Conservation (phyloP, 2,329 filamentous ascomycete genomes). For the Sporothrix euskadiensis region DNA sequence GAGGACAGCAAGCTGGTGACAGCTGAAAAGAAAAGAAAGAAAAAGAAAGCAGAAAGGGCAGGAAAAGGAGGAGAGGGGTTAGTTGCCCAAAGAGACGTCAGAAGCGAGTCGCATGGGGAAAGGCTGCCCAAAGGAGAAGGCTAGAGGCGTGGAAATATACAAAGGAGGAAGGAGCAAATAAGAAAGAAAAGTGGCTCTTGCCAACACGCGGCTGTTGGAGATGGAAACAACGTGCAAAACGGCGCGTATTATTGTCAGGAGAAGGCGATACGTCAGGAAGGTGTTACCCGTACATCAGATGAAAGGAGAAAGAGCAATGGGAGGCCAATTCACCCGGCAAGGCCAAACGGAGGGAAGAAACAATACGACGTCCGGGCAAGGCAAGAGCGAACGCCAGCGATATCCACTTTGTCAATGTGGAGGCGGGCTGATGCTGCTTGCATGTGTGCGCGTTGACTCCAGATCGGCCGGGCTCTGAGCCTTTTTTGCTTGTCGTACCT, state of each 20-base stretch:
- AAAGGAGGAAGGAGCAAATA: conserved; percentile 20
- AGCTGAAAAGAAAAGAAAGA: conserved; percentile 6
- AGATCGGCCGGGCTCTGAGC: conserved; percentile 28
- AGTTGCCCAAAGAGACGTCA: conserved; percentile 24
- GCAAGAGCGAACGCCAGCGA: not conserved
- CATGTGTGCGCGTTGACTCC: not conserved
- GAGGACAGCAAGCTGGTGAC: not conserved
- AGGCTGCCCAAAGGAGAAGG: conserved; percentile 26
- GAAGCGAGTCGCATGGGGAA: conserved; percentile 18
- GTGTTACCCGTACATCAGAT: not conserved
- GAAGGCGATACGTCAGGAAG: not conserved
- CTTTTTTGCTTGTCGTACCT: conserved; percentile 21
- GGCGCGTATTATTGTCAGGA: not conserved
- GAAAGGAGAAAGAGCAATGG: conserved; percentile 6
- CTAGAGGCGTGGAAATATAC: conserved; percentile 19
- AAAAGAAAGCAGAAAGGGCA: not conserved
- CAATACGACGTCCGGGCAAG: not conserved
- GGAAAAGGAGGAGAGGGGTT: conserved; percentile 25
- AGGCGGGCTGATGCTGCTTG: conserved; percentile 14
- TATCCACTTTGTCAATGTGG: not conserved
- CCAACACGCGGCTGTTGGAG: not conserved
- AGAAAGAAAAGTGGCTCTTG: not conserved
- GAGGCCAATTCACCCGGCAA: not conserved
- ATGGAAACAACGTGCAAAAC: not conserved
- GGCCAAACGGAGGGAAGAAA: conserved; percentile 5